Evolutionary conservation across 345 rosid species (phyloP).

Genomic region (Pelargonium nanum): DNA sequence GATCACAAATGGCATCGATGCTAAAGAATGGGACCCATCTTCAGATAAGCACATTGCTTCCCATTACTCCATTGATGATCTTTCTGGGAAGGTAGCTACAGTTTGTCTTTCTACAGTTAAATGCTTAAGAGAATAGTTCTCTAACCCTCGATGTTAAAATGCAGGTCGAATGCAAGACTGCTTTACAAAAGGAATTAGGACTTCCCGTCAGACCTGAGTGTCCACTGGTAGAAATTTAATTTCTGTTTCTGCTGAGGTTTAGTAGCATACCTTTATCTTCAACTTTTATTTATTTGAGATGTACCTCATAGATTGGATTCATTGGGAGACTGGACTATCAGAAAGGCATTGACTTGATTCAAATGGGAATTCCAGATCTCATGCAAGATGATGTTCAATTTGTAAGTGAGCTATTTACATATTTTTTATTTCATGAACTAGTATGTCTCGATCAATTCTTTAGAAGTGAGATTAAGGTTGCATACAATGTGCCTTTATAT

Average conservation of each 20-base stretch:
- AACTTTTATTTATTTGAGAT: slow-evolving; percentile 12
- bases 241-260: neutral
- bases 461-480: neutral
- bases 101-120: too few species aligned
- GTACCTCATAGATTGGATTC: slow-evolving; percentile 64
- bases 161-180: slow-evolving; percentile 74
- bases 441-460: neutral
- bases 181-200: slow-evolving; percentile 81
- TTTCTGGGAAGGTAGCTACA: slow-evolving; percentile 63
- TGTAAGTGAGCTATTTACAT: slow-evolving; percentile 48
- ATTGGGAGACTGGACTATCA: slow-evolving; percentile 93
- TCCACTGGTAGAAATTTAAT: slow-evolving; percentile 52
- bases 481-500: neutral
- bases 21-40: slow-evolving; percentile 80
- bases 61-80: slow-evolving; percentile 57
- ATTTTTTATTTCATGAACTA: neutral
- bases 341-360: slow-evolving; percentile 87
- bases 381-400: slow-evolving; percentile 84
- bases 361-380: slow-evolving; percentile 56
- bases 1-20: slow-evolving; percentile 77
- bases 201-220: slow-evolving; percentile 78
- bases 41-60: slow-evolving; percentile 49
- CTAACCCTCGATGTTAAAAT: slow-evolving; percentile 16
- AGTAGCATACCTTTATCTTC: slow-evolving; percentile 5
- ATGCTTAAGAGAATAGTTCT: slow-evolving; percentile 4